These are phyloP conservation scores for Collybia sordida DNA, from an alignment of 768 basidiomycete genomes.

Conservation along the genomic window DNA sequence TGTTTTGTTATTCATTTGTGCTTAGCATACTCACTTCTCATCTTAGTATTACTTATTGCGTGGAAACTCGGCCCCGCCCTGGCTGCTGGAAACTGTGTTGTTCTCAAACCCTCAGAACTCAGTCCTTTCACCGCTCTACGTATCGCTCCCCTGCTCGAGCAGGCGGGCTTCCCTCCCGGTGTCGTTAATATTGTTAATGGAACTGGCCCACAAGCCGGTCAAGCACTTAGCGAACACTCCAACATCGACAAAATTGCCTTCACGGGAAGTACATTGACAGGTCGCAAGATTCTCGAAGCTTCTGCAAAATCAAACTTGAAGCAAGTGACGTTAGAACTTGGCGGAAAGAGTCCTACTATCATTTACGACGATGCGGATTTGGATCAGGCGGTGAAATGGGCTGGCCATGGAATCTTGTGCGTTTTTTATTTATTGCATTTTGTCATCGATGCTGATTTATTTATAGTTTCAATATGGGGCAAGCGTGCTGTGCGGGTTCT, in stretches of 20 bases:
- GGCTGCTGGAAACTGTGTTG: conserved; percentile 58
- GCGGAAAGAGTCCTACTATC: conserved; percentile 66
- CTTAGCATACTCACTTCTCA: too few relatives aligned
- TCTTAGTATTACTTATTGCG: conserved; percentile 20
- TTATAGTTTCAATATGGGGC: conserved; percentile 27
- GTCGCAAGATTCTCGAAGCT: conserved; percentile 62
- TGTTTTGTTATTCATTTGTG: conserved; percentile 1
- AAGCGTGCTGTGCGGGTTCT: conserved; percentile 53
- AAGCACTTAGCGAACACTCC: conserved; percentile 55
- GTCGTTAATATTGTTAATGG: conserved; percentile 62
- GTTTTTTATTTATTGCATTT: conserved; percentile 11
- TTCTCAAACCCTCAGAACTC: conserved; percentile 64
- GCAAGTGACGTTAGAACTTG: conserved; percentile 69
- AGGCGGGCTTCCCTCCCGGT: conserved; percentile 65
- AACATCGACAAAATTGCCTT: conserved; percentile 66
- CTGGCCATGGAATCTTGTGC: conserved; percentile 58
- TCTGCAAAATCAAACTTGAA: conserved; percentile 68
- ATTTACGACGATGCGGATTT: conserved; percentile 64
- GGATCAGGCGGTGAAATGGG: conserved; percentile 58
- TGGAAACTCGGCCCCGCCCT: conserved; percentile 68
- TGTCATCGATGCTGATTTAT: neutral
- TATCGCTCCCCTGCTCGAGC: conserved; percentile 41
- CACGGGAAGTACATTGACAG: conserved; percentile 68
- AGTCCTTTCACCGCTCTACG: conserved; percentile 58
- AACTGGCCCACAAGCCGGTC: conserved; percentile 33